Evolutionary conservation across 208 protist genomes (phyloP), one percentile per base, ranked within the genome.

Genomic region (Crithidia fasciculata): DNA sequence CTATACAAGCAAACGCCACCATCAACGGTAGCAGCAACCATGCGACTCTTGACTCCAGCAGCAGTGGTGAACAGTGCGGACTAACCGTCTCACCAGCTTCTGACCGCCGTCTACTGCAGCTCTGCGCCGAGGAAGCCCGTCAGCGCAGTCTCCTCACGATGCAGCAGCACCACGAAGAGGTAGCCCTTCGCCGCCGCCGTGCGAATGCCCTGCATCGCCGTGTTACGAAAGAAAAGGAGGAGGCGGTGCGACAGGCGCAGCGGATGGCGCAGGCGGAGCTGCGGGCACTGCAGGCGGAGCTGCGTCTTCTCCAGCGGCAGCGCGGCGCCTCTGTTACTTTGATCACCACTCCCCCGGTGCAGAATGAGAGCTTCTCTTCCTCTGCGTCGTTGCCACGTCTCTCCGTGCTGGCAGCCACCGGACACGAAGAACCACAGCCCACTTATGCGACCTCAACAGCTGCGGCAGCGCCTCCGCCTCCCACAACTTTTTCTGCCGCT

Each of bases 91-190:
- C 45, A 13, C 45, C 7, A 13, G 45, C 45, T 49, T 8, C 12
- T 4, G 56, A 63, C 41, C 53, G 67, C 18, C 67, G 58, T 4
- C 9, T 73, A 28, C 54, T 55, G 19, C 19, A 16, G 19, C 39
- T 79, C 39, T 4, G 69, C 10, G 43, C 37, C 2, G 74, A 79
- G 4, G 74, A 79, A 67, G 6, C 53, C 16, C 67, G 60, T 8
- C 68, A 54, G 55, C 74, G 74, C 15, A 10, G 47, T 18, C 39
- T 64, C 28, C 39, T 72, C 4, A 8, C 63, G 18, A 61, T 5
- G 36, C 74, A 79, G 61, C 74, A 74, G 37, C 67, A 74, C n/a
- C 40, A 59, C 36, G 74, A 69, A 28, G 74, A 79, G 49, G 43
- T 79, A 8, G 45, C 58, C 5, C 61, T 79, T 45, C 74, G 74